Conservation (phyloP, 192 early-diverging fungal genomes). For the Backusella liffmaniae region DNA sequence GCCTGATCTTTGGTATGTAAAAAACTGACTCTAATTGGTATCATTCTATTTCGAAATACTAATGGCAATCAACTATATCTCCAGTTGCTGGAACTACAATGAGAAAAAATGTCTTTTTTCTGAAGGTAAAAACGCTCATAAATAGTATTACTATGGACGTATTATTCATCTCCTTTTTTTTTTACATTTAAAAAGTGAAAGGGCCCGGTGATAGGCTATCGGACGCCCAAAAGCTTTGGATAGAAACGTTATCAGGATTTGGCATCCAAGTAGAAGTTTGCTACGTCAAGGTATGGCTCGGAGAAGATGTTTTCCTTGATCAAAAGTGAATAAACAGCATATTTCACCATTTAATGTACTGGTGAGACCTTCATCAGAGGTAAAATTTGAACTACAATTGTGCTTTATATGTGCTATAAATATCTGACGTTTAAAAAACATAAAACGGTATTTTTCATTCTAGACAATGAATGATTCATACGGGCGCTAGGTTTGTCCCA, state of each 20-base stretch:
- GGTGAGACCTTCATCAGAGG: not conserved
- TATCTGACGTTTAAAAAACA: no score
- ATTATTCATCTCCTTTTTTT: not conserved
- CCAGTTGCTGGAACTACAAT: conserved; percentile 60
- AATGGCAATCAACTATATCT: not conserved
- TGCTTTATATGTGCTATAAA: no score
- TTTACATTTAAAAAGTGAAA: conserved; percentile 46
- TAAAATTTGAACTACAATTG: not conserved
- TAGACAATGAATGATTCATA: not conserved
- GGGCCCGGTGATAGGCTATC: conserved; percentile 69
- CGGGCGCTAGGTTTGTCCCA: not conserved
- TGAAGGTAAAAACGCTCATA: conserved; percentile 43
- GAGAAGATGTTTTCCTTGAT: conserved; percentile 32
- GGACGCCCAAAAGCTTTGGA: conserved; percentile 66
- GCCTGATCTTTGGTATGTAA: conserved; percentile 62
- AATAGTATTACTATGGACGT: not conserved
- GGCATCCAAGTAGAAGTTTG: conserved; percentile 64
- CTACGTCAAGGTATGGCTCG: conserved; percentile 47
- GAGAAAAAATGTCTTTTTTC: conserved; percentile 57
- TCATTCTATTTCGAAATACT: not conserved
- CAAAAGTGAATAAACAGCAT: not conserved
- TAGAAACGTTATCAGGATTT: conserved; percentile 54
- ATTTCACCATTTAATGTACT: not conserved
- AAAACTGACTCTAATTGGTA: not conserved
- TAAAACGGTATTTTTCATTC: not conserved